Evolutionary conservation across 768 basidiomycete species (phyloP), one percentile per base, ranked within the genome.

Genomic region (Hericium rajendrae): DNA sequence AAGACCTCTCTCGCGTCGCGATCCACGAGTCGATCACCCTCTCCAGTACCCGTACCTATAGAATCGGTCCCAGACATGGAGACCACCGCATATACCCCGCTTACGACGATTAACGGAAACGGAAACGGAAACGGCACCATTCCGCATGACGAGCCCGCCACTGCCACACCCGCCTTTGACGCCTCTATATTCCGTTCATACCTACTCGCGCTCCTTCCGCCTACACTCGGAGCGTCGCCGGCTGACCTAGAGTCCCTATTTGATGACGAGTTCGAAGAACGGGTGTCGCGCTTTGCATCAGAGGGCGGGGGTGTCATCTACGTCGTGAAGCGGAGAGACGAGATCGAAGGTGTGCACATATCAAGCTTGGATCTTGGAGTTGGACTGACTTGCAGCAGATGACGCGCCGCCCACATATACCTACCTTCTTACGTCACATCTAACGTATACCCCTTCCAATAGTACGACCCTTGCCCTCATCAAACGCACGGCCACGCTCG

Each of bases 391-490:
- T 56, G 41, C 48, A 54, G 54, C 66, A 90, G 88, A 90, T 67
- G 88, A 90, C 59, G 73, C 73, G 37, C 75, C 78, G 41, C 78
- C 80, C n/a, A 78, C 76, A 15, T 84, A 82, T 67, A 72, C 76
- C 51, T 91, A 90, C 69, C 76, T 79, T 28, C 76, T 91, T 40
- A 84, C 86, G 12, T 71, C 86, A 28, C 80, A 88, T 60, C 78
- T 97, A 56, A 76, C 79, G n/a, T 88, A 97, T 73, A 83, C 92
- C 48, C 73, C 88, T 6, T 80, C 84, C 43, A 84, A 90, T 72
- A 76, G 84, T 55, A 90, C 87, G 18, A 94, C 94, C 0, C 81
- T 99, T 50, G 94, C 94, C 24, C 79, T 99, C 69, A 97, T 99
- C 76, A 98, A 98, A 71, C 90, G 94, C 55, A 81, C 83, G 18